Evolutionary conservation across 2,329 filamentous ascomycete genomes (phyloP).

Genomic region (Fusarium sp.): DNA sequence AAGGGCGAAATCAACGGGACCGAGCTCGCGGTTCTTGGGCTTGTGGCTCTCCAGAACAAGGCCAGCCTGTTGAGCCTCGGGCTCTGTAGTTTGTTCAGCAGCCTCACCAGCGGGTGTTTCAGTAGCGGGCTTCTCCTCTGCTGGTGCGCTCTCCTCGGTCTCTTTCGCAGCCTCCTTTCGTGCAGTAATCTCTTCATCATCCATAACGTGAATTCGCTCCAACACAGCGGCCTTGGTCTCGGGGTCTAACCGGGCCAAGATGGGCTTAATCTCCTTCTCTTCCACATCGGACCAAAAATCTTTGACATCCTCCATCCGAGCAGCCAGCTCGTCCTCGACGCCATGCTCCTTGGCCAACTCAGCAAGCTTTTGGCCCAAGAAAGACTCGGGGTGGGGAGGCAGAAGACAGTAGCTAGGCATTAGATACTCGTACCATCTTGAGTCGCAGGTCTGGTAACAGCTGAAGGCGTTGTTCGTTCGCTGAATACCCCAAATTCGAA

Average conservation of each 20-base stretch:
- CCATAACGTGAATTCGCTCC: conserved; percentile 63
- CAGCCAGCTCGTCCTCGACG: conserved; percentile 73
- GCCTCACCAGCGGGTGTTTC: conserved; percentile 27
- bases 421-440: conserved; percentile 95
- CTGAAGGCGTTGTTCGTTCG: conserved; percentile 91
- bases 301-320: conserved; percentile 78
- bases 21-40: conserved; percentile 54
- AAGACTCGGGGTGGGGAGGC: conserved; percentile 90
- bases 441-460: conserved; percentile 94
- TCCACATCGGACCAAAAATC: conserved; percentile 87
- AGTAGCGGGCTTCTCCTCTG: conserved; percentile 38
- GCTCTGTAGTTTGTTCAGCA: conserved; percentile 28
- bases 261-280: conserved; percentile 79
- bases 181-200: conserved; percentile 41
- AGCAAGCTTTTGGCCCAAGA: conserved; percentile 83
- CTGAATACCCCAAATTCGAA: conserved; percentile 93
- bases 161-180: conserved; percentile 34
- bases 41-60: conserved; percentile 45
- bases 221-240: conserved; percentile 70
- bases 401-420: conserved; percentile 93
- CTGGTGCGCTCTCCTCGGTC: conserved; percentile 23
- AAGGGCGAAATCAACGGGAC: conserved; percentile 70
- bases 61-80: conserved; percentile 35
- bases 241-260: conserved; percentile 69
- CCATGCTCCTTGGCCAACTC: conserved; percentile 78